Percentiles rank a stretch among this genome's conserved stretches.
phyloP scores from a whole-genome alignment of 306 rosid species.

The Vigna hirtella region DNA sequence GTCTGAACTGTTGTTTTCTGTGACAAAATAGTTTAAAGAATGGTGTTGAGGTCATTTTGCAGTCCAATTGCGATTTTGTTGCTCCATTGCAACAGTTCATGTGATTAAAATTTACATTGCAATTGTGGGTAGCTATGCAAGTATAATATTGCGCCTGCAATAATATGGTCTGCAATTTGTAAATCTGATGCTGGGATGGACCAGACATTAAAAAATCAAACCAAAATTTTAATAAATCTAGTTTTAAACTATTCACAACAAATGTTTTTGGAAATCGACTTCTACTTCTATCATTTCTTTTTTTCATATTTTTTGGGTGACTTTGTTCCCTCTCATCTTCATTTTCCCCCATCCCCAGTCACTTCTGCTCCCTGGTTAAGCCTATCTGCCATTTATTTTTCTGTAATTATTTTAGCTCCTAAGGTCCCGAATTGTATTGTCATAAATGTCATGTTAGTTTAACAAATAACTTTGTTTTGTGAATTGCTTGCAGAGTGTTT shows the following conservation, averaged over 20 bases:
- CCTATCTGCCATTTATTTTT: slow-evolving; percentile 33
- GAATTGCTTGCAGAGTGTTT: slow-evolving; percentile 69
- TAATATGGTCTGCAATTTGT: no score
- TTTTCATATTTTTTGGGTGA: slow-evolving; percentile 14
- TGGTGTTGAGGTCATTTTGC: no score
- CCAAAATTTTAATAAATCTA: neutral
- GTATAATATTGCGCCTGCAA: no score
- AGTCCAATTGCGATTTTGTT: no score
- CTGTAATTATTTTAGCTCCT: slow-evolving; percentile 28
- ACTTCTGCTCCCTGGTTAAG: slow-evolving; percentile 18
- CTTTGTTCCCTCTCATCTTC: neutral
- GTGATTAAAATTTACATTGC: no score
- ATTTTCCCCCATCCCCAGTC: neutral
- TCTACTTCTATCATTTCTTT: neutral
- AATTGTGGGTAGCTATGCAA: no score
- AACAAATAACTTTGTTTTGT: slow-evolving; percentile 30
- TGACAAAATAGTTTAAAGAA: no score
- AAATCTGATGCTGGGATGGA: neutral
- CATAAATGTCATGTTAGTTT: slow-evolving; percentile 1
- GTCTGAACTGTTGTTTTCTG: no score
- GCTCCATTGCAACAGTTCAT: no score
- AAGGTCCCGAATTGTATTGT: slow-evolving; percentile 30
- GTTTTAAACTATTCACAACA: slow-evolving; percentile 1
- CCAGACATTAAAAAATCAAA: neutral
- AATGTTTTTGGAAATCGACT: slow-evolving; percentile 17